Evolutionary conservation across 2,329 filamentous ascomycete species (phyloP).

Genomic region (Epicoccum sorghinum): DNA sequence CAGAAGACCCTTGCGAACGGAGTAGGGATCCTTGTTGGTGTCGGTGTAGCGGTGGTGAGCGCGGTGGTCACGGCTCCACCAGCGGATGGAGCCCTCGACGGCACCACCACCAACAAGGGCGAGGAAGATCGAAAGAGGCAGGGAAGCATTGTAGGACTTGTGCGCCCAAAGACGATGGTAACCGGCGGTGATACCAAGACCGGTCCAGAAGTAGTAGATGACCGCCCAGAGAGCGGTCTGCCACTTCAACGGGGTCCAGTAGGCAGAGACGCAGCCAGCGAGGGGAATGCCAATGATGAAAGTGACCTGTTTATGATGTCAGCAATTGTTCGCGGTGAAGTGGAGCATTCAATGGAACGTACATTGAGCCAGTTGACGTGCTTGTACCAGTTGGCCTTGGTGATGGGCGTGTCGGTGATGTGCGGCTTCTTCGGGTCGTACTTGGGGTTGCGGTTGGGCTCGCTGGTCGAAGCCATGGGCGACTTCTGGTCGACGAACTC

Average conservation of each 20-base stretch:
- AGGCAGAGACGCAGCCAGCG: slow-evolving; percentile 73
- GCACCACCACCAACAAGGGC: slow-evolving; percentile 56
- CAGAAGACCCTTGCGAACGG: slow-evolving; percentile 57
- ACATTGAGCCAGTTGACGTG: slow-evolving; percentile 96
- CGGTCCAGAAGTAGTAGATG: slow-evolving; percentile 83
- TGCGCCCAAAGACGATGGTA: slow-evolving; percentile 79
- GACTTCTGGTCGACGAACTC: slow-evolving; percentile 54
- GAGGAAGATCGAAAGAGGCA: slow-evolving; percentile 56
- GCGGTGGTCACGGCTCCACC: slow-evolving; percentile 58
- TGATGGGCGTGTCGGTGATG: slow-evolving; percentile 83
- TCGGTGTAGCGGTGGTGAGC: slow-evolving; percentile 61
- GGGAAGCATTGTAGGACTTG: slow-evolving; percentile 54
- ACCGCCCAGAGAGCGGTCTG: slow-evolving; percentile 78
- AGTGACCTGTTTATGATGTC: slow-evolving; percentile 66
- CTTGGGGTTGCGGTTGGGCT: slow-evolving; percentile 58
- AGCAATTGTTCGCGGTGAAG: slow-evolving; percentile 5
- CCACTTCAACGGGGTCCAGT: slow-evolving; percentile 77
- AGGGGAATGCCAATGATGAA: slow-evolving; percentile 82
- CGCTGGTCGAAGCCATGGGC: slow-evolving; percentile 55
- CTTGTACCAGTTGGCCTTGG: slow-evolving; percentile 83
- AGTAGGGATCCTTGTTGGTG: slow-evolving; percentile 60
- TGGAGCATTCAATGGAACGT: slow-evolving; percentile 28
- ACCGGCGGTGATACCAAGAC: slow-evolving; percentile 64
- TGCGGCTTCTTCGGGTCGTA: slow-evolving; percentile 76
- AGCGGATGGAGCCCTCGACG: slow-evolving; percentile 58